Conservation (phyloP, 768 basidiomycete species). For the Gymnopilus dilepis region DNA sequence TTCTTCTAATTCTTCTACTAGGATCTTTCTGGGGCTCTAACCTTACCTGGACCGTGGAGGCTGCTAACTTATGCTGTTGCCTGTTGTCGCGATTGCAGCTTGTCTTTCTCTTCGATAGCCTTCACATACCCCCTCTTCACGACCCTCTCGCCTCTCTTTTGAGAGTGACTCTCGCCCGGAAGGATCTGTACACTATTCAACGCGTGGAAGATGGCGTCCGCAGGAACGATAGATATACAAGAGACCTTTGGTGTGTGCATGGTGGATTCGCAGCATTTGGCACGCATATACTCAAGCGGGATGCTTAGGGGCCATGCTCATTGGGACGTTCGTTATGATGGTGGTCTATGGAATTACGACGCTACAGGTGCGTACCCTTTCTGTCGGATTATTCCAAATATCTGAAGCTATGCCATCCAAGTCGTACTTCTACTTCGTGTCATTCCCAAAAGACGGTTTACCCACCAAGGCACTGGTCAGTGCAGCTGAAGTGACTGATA, state of each 20-base stretch:
- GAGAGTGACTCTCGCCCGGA: no score
- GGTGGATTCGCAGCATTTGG: background rate
- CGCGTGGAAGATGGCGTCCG: constrained; percentile 9
- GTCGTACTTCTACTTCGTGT: constrained; percentile 48
- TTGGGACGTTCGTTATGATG: constrained; percentile 43
- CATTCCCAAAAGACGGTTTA: constrained; percentile 42
- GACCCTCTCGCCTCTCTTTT: background rate
- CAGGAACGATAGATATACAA: constrained; percentile 9
- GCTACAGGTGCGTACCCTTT: constrained; percentile 38
- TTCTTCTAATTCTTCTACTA: background rate
- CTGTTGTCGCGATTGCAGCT: background rate
- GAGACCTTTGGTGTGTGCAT: constrained; percentile 17
- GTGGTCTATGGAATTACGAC: constrained; percentile 49
- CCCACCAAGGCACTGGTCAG: constrained; percentile 42
- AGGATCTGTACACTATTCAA: no score
- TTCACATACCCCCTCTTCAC: background rate
- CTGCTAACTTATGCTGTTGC: background rate
- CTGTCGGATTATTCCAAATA: background rate
- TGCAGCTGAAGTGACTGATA: background rate
- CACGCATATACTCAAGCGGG: background rate
- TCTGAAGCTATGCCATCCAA: constrained; percentile 19
- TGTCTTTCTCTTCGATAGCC: background rate
- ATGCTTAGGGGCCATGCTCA: constrained; percentile 40
- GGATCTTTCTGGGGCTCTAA: background rate
- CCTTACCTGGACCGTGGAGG: background rate